Evolutionary conservation across 2,329 filamentous ascomycete species (phyloP).

Genomic region (Saccharata proteae): DNA sequence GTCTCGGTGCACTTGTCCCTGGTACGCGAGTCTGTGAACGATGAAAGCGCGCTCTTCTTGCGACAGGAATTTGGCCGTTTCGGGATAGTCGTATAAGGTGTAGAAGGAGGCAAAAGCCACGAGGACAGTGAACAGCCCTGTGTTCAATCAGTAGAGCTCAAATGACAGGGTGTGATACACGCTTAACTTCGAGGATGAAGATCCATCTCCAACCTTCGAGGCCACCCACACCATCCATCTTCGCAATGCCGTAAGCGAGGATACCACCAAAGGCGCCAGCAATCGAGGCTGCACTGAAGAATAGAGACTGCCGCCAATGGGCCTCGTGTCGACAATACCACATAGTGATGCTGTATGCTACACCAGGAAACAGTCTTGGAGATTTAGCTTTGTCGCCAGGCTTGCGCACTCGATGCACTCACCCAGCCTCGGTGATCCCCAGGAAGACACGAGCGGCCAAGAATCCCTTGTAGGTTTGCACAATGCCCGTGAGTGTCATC

Average conservation of each 20-base stretch:
- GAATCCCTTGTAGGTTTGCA: constrained; percentile 33
- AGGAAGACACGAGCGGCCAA: constrained; percentile 35
- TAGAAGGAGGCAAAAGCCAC: constrained; percentile 24
- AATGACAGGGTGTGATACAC: too few species aligned
- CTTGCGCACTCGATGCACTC: too few species aligned
- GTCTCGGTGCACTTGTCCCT: constrained; percentile 29
- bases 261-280: constrained; percentile 50
- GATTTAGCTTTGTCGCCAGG: too few species aligned
- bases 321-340: constrained; percentile 51
- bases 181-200: constrained; percentile 24
- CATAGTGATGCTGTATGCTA: constrained; percentile 46
- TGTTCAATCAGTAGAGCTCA: too few species aligned
- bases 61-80: constrained; percentile 45
- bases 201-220: constrained; percentile 22
- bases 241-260: constrained; percentile 45
- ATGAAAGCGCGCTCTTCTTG: constrained; percentile 44
- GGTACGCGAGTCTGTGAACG: constrained; percentile 45
- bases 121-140: constrained; percentile 25
- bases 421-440: constrained; percentile 25
- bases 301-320: constrained; percentile 45
- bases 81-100: constrained; percentile 49
- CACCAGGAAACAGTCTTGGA: constrained; percentile 19
- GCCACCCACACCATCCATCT: constrained; percentile 45
- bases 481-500: constrained; percentile 38
- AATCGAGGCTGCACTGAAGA: constrained; percentile 45